Conservation (phyloP, 2,329 filamentous ascomycete genomes). For the Huntiella abstrusa region DNA sequence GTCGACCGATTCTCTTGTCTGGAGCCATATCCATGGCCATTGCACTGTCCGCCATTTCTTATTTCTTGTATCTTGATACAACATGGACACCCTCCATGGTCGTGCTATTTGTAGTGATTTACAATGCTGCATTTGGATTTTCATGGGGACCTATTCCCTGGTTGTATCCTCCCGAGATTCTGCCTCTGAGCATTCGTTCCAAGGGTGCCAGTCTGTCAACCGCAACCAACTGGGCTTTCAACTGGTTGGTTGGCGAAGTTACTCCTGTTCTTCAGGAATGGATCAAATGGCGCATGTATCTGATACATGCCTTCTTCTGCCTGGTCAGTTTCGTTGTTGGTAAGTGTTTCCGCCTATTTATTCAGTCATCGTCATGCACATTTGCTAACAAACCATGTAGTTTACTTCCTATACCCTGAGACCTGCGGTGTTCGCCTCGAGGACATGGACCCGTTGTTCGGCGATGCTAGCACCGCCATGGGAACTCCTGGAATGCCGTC, state of each 20-base stretch:
- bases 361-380: neutral
- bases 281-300: slow-evolving; percentile 86
- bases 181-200: slow-evolving; percentile 87
- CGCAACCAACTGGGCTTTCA: slow-evolving; percentile 94
- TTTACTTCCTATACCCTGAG: slow-evolving; percentile 95
- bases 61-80: slow-evolving; percentile 84
- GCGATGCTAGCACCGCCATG: slow-evolving; percentile 71
- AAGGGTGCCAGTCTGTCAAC: slow-evolving; percentile 95
- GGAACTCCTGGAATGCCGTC: slow-evolving; percentile 53
- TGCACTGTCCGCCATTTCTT: slow-evolving; percentile 75
- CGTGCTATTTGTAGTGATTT: slow-evolving; percentile 91
- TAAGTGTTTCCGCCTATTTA: slow-evolving; percentile 29
- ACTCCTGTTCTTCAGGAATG: slow-evolving; percentile 82
- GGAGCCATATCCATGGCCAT: slow-evolving; percentile 81
- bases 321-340: slow-evolving; percentile 88
- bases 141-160: slow-evolving; percentile 94
- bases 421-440: slow-evolving; percentile 88
- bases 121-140: slow-evolving; percentile 92
- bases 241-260: slow-evolving; percentile 91
- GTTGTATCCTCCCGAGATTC: slow-evolving; percentile 96
- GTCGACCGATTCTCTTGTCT: slow-evolving; percentile 72
- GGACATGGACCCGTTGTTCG: slow-evolving; percentile 91
- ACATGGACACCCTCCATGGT: slow-evolving; percentile 62
- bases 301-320: slow-evolving; percentile 94
- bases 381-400: slow-evolving; percentile 26